These are phyloP conservation scores for Claviceps digitariae DNA, from an alignment of 2,329 filamentous ascomycete species.

Conservation along the genomic window DNA sequence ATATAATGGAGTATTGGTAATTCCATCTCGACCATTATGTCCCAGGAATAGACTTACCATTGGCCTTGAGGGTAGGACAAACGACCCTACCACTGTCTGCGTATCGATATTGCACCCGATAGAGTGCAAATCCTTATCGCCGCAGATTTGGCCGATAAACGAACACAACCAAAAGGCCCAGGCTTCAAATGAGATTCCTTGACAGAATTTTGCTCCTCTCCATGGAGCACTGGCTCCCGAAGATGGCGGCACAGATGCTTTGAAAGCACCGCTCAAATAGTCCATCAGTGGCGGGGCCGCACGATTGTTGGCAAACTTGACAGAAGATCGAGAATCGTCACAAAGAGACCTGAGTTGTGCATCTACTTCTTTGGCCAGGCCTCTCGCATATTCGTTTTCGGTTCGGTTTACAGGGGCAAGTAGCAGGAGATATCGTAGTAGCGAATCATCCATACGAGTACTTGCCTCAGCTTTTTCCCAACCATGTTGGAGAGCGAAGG, in stretches of 20 bases:
- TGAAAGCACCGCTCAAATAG: constrained; percentile 20
- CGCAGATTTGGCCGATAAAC: constrained; percentile 24
- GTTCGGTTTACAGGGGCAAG: constrained; percentile 17
- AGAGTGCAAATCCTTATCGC: constrained; percentile 20
- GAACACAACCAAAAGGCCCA: constrained; percentile 30
- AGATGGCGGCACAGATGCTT: constrained; percentile 15
- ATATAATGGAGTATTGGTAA: constrained; percentile 22
- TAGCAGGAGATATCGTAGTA: constrained; percentile 22
- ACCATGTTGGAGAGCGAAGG: constrained; percentile 14
- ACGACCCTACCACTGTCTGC: constrained; percentile 21
- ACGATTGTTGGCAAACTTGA: constrained; percentile 18
- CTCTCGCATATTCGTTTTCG: constrained; percentile 11
- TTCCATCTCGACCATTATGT: constrained; percentile 21
- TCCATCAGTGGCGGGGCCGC: constrained; percentile 21
- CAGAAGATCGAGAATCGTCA: constrained; percentile 18
- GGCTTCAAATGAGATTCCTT: constrained; percentile 22
- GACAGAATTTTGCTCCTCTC: constrained; percentile 18
- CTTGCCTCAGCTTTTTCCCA: constrained; percentile 20
- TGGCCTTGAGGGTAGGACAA: constrained; percentile 25
- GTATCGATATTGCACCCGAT: constrained; percentile 9
- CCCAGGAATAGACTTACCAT: constrained; percentile 25
- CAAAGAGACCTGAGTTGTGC: constrained; percentile 21
- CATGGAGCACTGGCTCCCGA: constrained; percentile 18
- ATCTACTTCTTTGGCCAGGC: constrained; percentile 20
- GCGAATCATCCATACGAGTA: constrained; percentile 17